phyloP scores from a whole-genome alignment of 371 early-diverging fungal species.

The Lichtheimia corymbifera region DNA sequence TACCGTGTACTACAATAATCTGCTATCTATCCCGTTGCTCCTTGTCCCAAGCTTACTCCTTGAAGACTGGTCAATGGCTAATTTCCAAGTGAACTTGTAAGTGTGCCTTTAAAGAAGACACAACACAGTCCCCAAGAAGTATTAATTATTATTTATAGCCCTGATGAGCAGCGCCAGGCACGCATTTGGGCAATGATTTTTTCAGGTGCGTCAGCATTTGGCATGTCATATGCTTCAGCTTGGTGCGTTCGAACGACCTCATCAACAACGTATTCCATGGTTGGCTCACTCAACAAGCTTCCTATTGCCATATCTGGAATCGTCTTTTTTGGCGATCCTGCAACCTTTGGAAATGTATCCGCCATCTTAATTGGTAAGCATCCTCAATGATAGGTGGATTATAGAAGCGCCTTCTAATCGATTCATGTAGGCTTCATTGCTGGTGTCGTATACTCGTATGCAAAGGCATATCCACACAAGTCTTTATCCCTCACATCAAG shows the following conservation, averaged over 20 bases:
- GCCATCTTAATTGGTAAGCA: conserved; percentile 72
- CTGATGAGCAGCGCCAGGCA: conserved; percentile 47
- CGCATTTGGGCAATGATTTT: conserved; percentile 75
- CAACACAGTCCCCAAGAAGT: neutral
- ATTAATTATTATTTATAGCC: conserved; percentile 24
- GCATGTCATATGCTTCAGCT: conserved; percentile 89
- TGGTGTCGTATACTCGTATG: conserved; percentile 85
- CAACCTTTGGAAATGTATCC: conserved; percentile 76
- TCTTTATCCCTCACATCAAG: neutral
- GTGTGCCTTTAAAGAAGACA: conserved; percentile 7
- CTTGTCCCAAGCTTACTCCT: conserved; percentile 74
- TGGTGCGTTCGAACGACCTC: conserved; percentile 96
- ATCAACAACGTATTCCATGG: conserved; percentile 98
- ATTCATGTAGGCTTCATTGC: conserved; percentile 63
- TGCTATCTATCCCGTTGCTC: conserved; percentile 88
- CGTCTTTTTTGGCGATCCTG: conserved; percentile 91
- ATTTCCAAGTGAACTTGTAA: conserved; percentile 62
- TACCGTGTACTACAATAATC: conserved; percentile 97
- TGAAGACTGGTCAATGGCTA: conserved; percentile 73
- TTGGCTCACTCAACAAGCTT: conserved; percentile 98
- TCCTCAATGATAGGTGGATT: conserved; percentile 9
- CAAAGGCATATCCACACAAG: conserved; percentile 44
- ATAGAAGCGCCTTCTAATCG: neutral
- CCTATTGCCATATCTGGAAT: conserved; percentile 96
- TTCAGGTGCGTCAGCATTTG: conserved; percentile 87